Evolutionary conservation across 208 protist genomes (phyloP).

Genomic region (Novymonas esmeraldas): DNA sequence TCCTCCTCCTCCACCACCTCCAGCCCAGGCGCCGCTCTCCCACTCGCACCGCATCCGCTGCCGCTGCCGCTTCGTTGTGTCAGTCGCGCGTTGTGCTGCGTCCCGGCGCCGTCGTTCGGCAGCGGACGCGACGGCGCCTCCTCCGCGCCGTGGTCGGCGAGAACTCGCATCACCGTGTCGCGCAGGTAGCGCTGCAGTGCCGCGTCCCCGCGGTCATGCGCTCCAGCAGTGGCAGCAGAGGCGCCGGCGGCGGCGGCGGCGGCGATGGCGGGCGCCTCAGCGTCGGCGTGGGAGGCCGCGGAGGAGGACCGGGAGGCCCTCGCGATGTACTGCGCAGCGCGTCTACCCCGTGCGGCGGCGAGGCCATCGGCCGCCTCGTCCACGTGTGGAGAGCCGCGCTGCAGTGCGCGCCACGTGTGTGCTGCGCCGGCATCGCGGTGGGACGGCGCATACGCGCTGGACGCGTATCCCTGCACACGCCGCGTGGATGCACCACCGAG

Average conservation of each 20-base stretch:
- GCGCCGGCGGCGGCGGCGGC: background rate
- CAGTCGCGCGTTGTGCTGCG: no score
- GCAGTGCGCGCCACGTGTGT: background rate
- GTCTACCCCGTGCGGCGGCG: background rate
- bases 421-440: no score
- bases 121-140: background rate
- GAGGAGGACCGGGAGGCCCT: slow-evolving; percentile 1
- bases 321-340: slow-evolving; percentile 22
- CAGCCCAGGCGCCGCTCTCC: background rate
- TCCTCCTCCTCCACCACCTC: slow-evolving; percentile 13
- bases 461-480: background rate
- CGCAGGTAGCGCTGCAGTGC: slow-evolving; percentile 27
- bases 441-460: no score
- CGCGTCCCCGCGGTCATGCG: slow-evolving; percentile 2
- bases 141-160: slow-evolving; percentile 1
- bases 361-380: no score
- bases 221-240: no score
- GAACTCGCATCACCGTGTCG: slow-evolving; percentile 30
- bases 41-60: background rate
- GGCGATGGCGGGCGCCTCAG: background rate
- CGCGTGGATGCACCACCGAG: background rate
- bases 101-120: no score
- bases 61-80: no score
- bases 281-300: background rate
- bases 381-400: no score